phyloP scores from a whole-genome alignment of 177 flowering plant species.

The Telopea speciosissima region DNA sequence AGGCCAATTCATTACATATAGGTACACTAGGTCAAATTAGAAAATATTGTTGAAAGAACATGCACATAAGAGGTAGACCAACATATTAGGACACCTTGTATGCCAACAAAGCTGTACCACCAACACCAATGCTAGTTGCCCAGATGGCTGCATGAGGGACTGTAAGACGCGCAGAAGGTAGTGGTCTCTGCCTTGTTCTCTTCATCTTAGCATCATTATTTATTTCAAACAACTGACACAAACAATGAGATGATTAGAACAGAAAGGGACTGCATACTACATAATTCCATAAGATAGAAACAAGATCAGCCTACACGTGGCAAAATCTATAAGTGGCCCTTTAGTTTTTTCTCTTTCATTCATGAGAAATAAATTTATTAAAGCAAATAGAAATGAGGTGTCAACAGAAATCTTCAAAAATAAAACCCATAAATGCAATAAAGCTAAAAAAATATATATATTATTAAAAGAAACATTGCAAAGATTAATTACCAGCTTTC shows the following conservation, averaged over 20 bases:
- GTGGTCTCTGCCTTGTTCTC: constrained; percentile 80
- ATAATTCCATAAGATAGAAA: background rate
- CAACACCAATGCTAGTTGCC: constrained; percentile 71
- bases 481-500: background rate
- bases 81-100: constrained; percentile 50
- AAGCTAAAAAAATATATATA: background rate
- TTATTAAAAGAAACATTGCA: background rate
- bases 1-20: constrained; percentile 1
- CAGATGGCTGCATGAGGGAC: constrained; percentile 69
- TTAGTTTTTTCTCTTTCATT: background rate
- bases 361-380: background rate
- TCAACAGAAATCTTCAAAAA: background rate
- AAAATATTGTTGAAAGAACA: background rate
- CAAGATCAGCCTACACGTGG: background rate
- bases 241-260: background rate
- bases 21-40: background rate
- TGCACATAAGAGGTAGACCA: constrained; percentile 1
- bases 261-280: background rate
- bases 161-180: constrained; percentile 82
- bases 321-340: background rate
- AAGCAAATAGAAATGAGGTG: background rate
- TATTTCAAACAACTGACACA: constrained; percentile 69
- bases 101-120: constrained; percentile 75
- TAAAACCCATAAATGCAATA: background rate
- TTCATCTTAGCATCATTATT: constrained; percentile 91